These are phyloP conservation scores for Colletotrichum sp. DNA, from an alignment of 2,329 filamentous ascomycete genomes.

Conservation along the genomic window DNA sequence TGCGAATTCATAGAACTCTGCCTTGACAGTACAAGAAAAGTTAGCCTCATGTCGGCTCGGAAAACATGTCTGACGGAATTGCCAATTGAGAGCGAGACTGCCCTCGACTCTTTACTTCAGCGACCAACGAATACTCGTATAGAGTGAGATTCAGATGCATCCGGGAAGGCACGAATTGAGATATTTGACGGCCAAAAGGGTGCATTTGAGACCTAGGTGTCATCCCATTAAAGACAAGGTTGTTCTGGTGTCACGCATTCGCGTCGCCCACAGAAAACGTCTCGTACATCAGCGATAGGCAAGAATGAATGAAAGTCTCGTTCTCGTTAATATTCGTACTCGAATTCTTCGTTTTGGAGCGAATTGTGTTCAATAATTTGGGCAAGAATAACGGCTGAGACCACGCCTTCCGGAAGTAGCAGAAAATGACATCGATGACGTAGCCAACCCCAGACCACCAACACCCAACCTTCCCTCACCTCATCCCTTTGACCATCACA, in stretches of 20 bases:
- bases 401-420: not conserved
- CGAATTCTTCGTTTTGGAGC: not conserved
- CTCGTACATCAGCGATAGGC: not conserved
- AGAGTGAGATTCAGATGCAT: not conserved
- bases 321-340: not conserved
- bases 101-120: not conserved
- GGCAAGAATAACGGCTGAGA: not conserved
- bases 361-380: not conserved
- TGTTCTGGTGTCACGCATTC: not conserved
- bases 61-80: not conserved
- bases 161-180: not conserved
- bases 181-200: not conserved
- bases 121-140: not conserved
- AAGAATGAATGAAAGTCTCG: not conserved
- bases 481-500: not conserved
- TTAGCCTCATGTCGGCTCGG: not conserved
- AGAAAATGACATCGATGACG: slow-evolving; percentile 18
- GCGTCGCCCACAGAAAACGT: not conserved
- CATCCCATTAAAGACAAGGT: not conserved
- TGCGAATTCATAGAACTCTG: not conserved
- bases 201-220: not conserved
- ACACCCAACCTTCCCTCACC: not conserved
- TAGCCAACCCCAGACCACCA: not conserved
- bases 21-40: not conserved
- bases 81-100: not conserved